Evolutionary conservation across 805 yeast genomes (phyloP).

Genomic region (Starmerella apicola): DNA sequence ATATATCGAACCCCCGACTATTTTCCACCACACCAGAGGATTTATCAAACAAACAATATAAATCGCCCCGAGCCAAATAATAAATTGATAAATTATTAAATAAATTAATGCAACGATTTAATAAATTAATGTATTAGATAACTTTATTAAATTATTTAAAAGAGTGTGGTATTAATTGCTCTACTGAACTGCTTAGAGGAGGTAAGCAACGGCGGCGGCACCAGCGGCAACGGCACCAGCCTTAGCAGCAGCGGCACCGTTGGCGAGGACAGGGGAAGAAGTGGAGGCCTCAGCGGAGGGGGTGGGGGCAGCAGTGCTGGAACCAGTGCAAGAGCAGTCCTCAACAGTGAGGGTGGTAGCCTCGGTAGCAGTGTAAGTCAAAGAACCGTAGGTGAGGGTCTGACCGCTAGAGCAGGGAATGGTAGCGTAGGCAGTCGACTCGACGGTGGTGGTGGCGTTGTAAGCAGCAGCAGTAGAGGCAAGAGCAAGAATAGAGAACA

Average conservation of each 20-base stretch:
- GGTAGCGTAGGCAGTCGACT: slow-evolving; percentile 12
- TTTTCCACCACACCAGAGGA: background rate
- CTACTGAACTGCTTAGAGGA: slow-evolving; percentile 7
- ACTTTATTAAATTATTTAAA: background rate
- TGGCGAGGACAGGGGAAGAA: slow-evolving; percentile 12
- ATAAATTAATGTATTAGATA: background rate
- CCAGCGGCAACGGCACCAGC: slow-evolving; percentile 10
- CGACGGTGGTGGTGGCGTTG: slow-evolving; percentile 13
- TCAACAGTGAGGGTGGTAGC: slow-evolving; percentile 9
- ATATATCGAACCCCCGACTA: too few relatives aligned
- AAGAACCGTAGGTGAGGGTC: slow-evolving; percentile 12
- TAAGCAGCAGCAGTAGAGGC: slow-evolving; percentile 14
- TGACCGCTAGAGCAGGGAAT: slow-evolving; percentile 17
- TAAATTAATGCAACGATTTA: too few relatives aligned
- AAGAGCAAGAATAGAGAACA: slow-evolving; percentile 8
- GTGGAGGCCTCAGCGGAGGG: slow-evolving; percentile 25
- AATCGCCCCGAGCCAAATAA: background rate
- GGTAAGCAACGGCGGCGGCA: slow-evolving; percentile 18
- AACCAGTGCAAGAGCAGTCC: slow-evolving; percentile 11
- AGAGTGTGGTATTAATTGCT: background rate
- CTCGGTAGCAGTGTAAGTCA: slow-evolving; percentile 11
- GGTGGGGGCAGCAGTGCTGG: slow-evolving; percentile 25
- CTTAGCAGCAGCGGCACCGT: slow-evolving; percentile 18
- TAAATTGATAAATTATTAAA: too few relatives aligned
- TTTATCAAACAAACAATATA: background rate